Evolutionary conservation across 2,329 filamentous ascomycete species (phyloP), one percentile per base, ranked within the genome.

Genomic region (Magnaporthiopsis rhizophila): DNA sequence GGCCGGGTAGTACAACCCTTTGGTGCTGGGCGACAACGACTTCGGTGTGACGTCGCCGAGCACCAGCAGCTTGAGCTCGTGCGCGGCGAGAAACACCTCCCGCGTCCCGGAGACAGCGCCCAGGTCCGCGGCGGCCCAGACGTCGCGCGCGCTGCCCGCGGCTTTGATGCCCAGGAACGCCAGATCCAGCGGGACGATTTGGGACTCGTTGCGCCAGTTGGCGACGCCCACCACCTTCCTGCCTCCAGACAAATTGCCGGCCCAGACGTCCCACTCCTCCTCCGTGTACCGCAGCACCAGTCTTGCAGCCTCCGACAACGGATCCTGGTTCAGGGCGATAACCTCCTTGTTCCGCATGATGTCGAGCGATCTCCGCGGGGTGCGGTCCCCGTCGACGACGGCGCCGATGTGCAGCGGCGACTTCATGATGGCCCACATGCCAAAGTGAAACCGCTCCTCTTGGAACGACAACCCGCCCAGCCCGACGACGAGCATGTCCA

Each of bases 261-360:
- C 76, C 80, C 80, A 84, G 0, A 83, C 71, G 64, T 85, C 82
- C 72, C 79, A 83, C 58, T 78, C 76, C 34, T 80, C 77, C 28
- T 80, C 77, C 0, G 80, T 79, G 68, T 79, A 79, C 6, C 81
- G 75, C 5, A 80, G 73, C 1, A 79, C 71, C 1, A 88, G 73
- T n/a, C 75, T 75, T 0, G 83, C 82, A 59, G 83, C 81, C 63
- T 79, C 73, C 0, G 78, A 82, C 0, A 86, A 71, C 0, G 78
- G 65, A 68, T 87, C 85, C 67, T 87, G 84, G 68, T 86, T 86
- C 69, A 84, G 81, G 0, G 79, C 79, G 30, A 87, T 81, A 28
- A 84, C 78, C 64, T 84, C 83, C 32, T 77, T 74, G 71, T 86
- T 86, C 1, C 74, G 74, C 60, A 83, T 70, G 21, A 82, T 73